Evolutionary conservation across 2,329 filamentous ascomycete genomes (phyloP).

Genomic region (Trichoderma sp.): DNA sequence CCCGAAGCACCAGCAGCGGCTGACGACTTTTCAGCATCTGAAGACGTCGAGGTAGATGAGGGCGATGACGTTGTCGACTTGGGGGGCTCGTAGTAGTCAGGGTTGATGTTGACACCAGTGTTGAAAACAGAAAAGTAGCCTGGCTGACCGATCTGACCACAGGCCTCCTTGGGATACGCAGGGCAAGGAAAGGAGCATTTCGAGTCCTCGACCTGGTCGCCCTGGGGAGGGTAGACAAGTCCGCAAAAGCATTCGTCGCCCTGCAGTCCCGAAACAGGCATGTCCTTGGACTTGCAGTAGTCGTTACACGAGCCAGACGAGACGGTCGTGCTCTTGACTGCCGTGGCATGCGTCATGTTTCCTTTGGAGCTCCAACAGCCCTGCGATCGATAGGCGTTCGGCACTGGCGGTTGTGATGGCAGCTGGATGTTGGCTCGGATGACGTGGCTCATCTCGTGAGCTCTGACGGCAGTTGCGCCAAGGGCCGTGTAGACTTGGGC

Average conservation of each 20-base stretch:
- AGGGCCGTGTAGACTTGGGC: constrained; percentile 34
- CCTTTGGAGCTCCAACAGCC: constrained; percentile 55
- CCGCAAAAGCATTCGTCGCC: constrained; percentile 74
- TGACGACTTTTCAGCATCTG: not conserved
- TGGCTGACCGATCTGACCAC: constrained; percentile 47
- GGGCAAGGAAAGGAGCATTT: constrained; percentile 68
- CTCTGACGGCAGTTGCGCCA: constrained; percentile 29
- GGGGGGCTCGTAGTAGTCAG: constrained; percentile 33
- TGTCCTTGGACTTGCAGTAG: constrained; percentile 43
- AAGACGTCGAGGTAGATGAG: constrained; percentile 4
- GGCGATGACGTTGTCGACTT: constrained; percentile 34
- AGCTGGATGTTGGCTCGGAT: constrained; percentile 36
- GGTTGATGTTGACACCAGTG: constrained; percentile 49
- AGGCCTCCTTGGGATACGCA: constrained; percentile 64
- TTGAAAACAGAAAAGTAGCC: constrained; percentile 53
- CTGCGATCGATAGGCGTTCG: constrained; percentile 47
- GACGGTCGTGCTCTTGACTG: constrained; percentile 32
- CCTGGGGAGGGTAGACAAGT: constrained; percentile 62
- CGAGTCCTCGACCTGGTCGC: constrained; percentile 55
- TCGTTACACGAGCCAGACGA: constrained; percentile 48
- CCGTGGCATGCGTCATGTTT: constrained; percentile 39
- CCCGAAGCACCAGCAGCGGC: constrained; percentile 28
- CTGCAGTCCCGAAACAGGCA: constrained; percentile 62
- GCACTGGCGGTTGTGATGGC: constrained; percentile 43
- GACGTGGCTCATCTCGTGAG: constrained; percentile 16